Conservation (phyloP, 192 early-diverging fungal species). For the Backusella tarrabulga region DNA sequence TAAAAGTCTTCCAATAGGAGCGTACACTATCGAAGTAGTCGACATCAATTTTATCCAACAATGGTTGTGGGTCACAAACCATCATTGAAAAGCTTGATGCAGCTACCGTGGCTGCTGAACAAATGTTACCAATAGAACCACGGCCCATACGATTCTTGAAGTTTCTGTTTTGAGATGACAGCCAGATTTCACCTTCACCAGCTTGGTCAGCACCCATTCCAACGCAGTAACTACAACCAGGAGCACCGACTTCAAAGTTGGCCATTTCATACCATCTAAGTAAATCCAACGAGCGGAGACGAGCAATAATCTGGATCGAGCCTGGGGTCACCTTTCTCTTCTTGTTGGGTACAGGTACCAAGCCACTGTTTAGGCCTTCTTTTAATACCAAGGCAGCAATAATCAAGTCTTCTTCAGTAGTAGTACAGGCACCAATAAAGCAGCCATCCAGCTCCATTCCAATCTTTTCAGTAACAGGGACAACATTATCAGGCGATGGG, state of each 20-base stretch:
- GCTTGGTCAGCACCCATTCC: slow-evolving; percentile 77
- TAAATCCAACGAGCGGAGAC: slow-evolving; percentile 72
- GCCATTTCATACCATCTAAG: slow-evolving; percentile 74
- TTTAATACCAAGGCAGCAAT: slow-evolving; percentile 73
- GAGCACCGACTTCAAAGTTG: slow-evolving; percentile 71
- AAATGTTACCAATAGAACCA: slow-evolving; percentile 76
- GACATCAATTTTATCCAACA: not conserved
- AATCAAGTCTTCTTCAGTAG: slow-evolving; percentile 81
- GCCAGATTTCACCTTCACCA: slow-evolving; percentile 77
- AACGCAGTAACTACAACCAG: slow-evolving; percentile 81
- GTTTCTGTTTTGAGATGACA: slow-evolving; percentile 83
- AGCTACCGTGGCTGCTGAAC: slow-evolving; percentile 77
- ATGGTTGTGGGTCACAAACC: not conserved
- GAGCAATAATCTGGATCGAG: slow-evolving; percentile 74
- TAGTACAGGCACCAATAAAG: slow-evolving; percentile 84
- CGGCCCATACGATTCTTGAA: slow-evolving; percentile 86
- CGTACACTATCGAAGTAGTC: not conserved
- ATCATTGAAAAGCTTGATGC: slow-evolving; percentile 60
- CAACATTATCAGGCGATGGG: slow-evolving; percentile 78
- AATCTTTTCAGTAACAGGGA: slow-evolving; percentile 53
- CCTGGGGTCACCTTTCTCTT: slow-evolving; percentile 78
- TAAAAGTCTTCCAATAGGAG: not conserved
- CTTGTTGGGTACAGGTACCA: slow-evolving; percentile 54
- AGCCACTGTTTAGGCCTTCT: slow-evolving; percentile 69
- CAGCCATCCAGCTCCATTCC: slow-evolving; percentile 73